Base-by-base conservation (phyloP, 2,329 filamentous ascomycete genomes). In the Juglanconis sp. region DNA sequence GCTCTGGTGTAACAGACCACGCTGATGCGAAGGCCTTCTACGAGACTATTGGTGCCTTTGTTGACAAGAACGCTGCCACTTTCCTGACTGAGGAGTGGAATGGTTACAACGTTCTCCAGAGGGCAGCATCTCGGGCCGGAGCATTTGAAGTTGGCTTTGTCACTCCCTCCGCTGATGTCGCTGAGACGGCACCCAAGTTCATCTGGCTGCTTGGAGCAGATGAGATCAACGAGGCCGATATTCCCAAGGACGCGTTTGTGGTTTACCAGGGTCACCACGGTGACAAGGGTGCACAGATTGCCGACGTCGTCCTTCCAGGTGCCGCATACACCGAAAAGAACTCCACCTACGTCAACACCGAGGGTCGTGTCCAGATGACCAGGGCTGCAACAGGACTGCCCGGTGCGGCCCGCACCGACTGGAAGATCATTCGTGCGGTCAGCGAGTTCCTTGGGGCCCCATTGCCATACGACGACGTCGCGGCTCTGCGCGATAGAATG, bases 201-300 rank as follows among this genome's bases (percentile, higher is more conserved):
- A 80, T 99, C 72, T 99, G 94, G 93, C 87, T 99, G 55, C 87
- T 99, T 55, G 95, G 93, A 67, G 95, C 95, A 34, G 95, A 99
- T 73, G 95, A 99, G 79, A 84, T 98, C 72, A 83, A 83, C 65
- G 86, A 91, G 67, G 83, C 86, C 61, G 92, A 97, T 68, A 91
- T 99, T 60, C 95, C 95, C 69, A 96, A 95, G 82, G 90, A 95
- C 67, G 93, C 95, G 11, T 99, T 98, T 73, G 88, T 99, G 64
- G 86, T 99, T 70, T 99, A 99, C 81, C 95, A 99, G 78, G 95
- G 95, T 66, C 95, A 99, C 76, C 95, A 99, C 76, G 95, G 95
- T 77, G 95, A 99, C 79, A 86, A 86, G 56, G 95, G 94, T 65
- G 95, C 95, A 58, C 89, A 96, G 77, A 86, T 97, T 63, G 95